phyloP scores from a whole-genome alignment of 257 asterid species.

The Solanum arcanum region DNA sequence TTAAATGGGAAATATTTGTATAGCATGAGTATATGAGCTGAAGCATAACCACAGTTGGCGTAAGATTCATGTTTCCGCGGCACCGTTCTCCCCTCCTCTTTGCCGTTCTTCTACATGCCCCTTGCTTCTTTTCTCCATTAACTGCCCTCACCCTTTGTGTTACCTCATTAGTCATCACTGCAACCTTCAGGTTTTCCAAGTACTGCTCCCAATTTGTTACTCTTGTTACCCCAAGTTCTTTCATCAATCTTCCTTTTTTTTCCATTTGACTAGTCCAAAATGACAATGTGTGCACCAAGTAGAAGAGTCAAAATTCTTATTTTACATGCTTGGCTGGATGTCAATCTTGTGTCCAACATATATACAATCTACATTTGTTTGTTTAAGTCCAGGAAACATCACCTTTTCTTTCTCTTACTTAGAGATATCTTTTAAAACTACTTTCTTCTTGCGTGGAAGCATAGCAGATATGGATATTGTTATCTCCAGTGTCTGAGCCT shows the following conservation, averaged over 20 bases:
- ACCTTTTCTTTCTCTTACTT: neutral
- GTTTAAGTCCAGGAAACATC: neutral
- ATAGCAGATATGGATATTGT: constrained; percentile 88
- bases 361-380: neutral
- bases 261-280: neutral
- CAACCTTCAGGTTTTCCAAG: neutral
- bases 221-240: neutral
- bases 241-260: neutral
- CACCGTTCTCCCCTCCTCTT: neutral
- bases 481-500: constrained; percentile 82
- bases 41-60: neutral
- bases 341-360: neutral
- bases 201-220: neutral
- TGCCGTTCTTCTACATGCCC: neutral
- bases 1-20: neutral
- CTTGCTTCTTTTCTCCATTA: neutral
- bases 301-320: neutral
- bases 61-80: neutral
- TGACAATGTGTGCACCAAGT: neutral
- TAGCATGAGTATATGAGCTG: neutral
- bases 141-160: neutral
- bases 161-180: neutral
- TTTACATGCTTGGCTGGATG: neutral
- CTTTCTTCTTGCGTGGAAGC: constrained; percentile 38
- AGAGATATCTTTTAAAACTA: neutral